Conservation (phyloP, 2,329 filamentous ascomycete genomes). For the Raffaelea arxii region DNA sequence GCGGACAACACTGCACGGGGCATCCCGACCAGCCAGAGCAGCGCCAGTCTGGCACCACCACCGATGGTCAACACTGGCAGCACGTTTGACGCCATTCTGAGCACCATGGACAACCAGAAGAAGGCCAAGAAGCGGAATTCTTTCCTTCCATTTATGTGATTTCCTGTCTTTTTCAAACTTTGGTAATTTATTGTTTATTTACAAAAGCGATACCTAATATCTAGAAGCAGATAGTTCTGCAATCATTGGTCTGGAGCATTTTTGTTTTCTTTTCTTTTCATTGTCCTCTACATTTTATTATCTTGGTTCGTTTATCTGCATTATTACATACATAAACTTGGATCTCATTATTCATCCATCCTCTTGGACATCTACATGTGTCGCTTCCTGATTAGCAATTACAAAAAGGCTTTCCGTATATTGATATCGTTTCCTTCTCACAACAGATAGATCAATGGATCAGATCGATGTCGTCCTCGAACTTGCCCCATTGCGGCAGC, state of each 20-base stretch:
- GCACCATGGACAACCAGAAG: slow-evolving; percentile 22
- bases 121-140: slow-evolving; percentile 20
- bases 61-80: slow-evolving; percentile 7
- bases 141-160: slow-evolving; percentile 14
- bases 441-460: no score
- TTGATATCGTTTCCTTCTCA: background rate
- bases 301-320: background rate
- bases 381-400: no score
- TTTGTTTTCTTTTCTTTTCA: background rate
- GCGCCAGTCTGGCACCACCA: background rate
- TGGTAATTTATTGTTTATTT: background rate
- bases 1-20: background rate
- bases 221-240: no score
- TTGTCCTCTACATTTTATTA: background rate
- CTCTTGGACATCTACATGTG: background rate
- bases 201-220: background rate
- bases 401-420: background rate
- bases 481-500: slow-evolving; percentile 27
- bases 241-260: no score
- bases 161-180: no score
- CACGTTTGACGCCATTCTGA: slow-evolving; percentile 27
- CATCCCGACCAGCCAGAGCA: background rate
- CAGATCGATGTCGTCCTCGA: slow-evolving; percentile 14
- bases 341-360: background rate
- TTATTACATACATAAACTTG: background rate